A percentile compares a stretch with the other conserved stretches of the same genome.
Evolutionary conservation across 2,329 filamentous ascomycete genomes (phyloP).

Genomic region (Hortaea sp.): DNA sequence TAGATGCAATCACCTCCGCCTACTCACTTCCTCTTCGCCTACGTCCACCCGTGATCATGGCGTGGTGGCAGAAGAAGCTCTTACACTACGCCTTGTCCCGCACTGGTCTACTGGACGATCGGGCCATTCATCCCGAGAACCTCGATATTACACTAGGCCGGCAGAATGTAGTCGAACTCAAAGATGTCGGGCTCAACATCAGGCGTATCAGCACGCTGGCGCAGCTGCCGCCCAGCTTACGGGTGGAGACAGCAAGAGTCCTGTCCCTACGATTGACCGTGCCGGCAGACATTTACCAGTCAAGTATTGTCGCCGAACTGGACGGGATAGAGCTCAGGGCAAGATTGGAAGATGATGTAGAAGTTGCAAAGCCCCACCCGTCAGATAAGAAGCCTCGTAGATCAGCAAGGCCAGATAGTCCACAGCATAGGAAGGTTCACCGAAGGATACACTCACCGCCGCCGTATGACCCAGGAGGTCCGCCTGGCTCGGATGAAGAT

Average conservation of each 20-base stretch:
- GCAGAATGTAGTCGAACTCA: slow-evolving; percentile 73
- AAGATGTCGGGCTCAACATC: slow-evolving; percentile 72
- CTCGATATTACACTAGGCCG: slow-evolving; percentile 75
- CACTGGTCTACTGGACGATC: slow-evolving; percentile 78
- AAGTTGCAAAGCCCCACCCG: background rate
- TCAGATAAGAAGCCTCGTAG: slow-evolving; percentile 19
- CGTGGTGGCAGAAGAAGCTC: slow-evolving; percentile 70
- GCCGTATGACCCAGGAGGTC: slow-evolving; percentile 12
- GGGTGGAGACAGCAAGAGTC: slow-evolving; percentile 64
- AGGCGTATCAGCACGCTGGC: slow-evolving; percentile 33
- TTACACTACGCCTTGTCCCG: slow-evolving; percentile 54
- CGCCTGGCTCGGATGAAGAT: slow-evolving; percentile 23
- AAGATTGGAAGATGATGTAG: slow-evolving; percentile 7
- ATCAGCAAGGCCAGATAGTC: slow-evolving; percentile 17
- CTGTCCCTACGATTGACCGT: slow-evolving; percentile 69
- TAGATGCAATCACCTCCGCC: background rate
- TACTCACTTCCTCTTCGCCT: background rate
- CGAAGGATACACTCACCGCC: slow-evolving; percentile 25
- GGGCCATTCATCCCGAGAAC: slow-evolving; percentile 75
- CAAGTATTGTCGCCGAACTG: slow-evolving; percentile 70
- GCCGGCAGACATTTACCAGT: slow-evolving; percentile 78
- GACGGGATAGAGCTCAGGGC: slow-evolving; percentile 65
- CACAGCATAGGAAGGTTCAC: slow-evolving; percentile 25
- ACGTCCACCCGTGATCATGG: slow-evolving; percentile 9
- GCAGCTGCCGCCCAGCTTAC: slow-evolving; percentile 61